These are phyloP conservation scores for Acarospora socialis DNA, from an alignment of 2,329 filamentous ascomycete species.

Conservation along the genomic window DNA sequence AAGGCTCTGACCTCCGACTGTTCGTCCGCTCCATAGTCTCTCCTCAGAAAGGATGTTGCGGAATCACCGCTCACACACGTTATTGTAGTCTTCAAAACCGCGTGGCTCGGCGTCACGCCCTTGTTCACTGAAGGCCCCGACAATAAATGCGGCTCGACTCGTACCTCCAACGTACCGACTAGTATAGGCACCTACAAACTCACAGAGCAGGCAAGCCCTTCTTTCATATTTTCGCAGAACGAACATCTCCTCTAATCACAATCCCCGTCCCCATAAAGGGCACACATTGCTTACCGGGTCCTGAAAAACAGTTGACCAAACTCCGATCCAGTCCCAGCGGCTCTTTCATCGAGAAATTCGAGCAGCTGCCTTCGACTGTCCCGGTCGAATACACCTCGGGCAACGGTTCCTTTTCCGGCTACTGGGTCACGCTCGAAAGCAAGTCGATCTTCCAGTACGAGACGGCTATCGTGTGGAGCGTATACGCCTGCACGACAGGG, in stretches of 20 bases:
- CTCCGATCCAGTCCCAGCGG: constrained; percentile 1
- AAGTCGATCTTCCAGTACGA: constrained; percentile 3
- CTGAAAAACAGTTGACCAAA: constrained; percentile 2
- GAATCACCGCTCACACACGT: too few species aligned
- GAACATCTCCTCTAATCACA: too few species aligned
- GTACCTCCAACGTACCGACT: constrained; percentile 1
- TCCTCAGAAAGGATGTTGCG: too few species aligned
- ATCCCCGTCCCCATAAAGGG: too few species aligned
- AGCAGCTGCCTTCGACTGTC: background rate
- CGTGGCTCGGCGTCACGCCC: constrained; percentile 3
- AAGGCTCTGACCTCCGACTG: background rate
- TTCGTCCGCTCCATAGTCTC: too few species aligned
- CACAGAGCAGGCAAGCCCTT: constrained; percentile 1
- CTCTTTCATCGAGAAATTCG: constrained; percentile 4
- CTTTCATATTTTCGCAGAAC: too few species aligned
- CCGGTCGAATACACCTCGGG: background rate
- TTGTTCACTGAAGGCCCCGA: background rate
- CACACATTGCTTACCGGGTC: too few species aligned
- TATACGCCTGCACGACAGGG: constrained; percentile 5
- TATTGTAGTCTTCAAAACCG: constrained; percentile 2
- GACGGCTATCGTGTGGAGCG: constrained; percentile 2
- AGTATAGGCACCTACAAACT: constrained; percentile 1
- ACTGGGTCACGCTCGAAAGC: constrained; percentile 2
- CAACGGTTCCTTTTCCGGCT: constrained; percentile 5
- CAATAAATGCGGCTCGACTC: background rate